A percentile compares a stretch with the other conserved stretches of the same genome.
phyloP scores from a whole-genome alignment of 768 basidiomycete genomes.

The Cystofilobasidium macerans region DNA sequence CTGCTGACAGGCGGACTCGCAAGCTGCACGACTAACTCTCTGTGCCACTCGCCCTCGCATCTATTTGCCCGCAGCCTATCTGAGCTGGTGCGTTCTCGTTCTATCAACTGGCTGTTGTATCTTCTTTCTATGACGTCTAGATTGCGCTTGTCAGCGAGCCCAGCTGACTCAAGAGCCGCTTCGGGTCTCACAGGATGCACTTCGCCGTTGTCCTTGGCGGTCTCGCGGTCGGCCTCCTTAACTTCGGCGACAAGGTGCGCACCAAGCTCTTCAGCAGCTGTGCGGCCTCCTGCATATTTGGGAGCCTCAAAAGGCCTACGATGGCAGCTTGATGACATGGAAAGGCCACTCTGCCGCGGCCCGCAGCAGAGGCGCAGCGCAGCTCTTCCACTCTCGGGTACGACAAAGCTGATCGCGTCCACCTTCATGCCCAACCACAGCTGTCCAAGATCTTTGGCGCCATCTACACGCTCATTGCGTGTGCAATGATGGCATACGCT shows the following conservation, averaged over 20 bases:
- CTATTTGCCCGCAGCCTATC: slow-evolving; percentile 46
- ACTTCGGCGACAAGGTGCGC: slow-evolving; percentile 88
- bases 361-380: no score
- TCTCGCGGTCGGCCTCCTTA: slow-evolving; percentile 85
- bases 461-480: slow-evolving; percentile 34
- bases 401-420: no score
- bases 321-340: no score
- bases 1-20: neutral
- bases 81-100: slow-evolving; percentile 81
- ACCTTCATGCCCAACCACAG: neutral
- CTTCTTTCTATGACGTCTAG: no score
- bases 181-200: neutral
- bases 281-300: neutral
- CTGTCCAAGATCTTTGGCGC: slow-evolving; percentile 28
- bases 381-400: no score
- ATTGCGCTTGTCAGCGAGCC: no score
- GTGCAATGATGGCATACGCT: slow-evolving; percentile 95
- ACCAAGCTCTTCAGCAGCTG: no score
- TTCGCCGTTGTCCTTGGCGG: slow-evolving; percentile 93
- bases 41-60: no score
- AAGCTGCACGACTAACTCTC: neutral
- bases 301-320: neutral
- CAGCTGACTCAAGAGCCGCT: no score
- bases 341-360: no score
- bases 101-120: no score